Evolutionary conservation across 257 asterid species (phyloP).

Genomic region (Nicotiana otophora): DNA sequence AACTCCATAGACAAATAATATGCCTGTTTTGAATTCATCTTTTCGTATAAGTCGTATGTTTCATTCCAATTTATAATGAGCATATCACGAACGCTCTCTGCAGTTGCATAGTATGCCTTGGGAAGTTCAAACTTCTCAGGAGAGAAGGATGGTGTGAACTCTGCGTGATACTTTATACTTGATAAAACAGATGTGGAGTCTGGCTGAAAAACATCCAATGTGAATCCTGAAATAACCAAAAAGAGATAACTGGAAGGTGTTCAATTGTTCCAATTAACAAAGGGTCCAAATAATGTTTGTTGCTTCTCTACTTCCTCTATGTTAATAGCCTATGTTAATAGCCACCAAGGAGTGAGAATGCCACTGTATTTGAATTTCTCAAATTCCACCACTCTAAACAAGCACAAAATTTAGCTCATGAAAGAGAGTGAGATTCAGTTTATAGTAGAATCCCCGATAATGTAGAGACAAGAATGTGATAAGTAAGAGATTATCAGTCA

Average conservation of each 20-base stretch:
- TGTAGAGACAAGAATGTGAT: background rate
- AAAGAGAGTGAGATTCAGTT: background rate
- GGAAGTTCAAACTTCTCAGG: conserved; percentile 56
- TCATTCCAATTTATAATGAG: conserved; percentile 68
- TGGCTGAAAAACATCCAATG: conserved; percentile 20
- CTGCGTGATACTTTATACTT: conserved; percentile 64
- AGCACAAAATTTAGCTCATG: background rate
- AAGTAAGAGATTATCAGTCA: background rate
- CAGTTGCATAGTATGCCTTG: conserved; percentile 73
- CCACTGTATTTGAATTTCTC: background rate
- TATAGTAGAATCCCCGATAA: background rate
- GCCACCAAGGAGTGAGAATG: background rate
- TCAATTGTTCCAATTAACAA: background rate
- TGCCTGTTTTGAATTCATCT: conserved; percentile 68
- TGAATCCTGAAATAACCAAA: background rate
- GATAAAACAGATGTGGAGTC: conserved; percentile 61
- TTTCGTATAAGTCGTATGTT: conserved; percentile 50
- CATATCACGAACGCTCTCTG: conserved; percentile 69
- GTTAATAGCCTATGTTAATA: background rate
- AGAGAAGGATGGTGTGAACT: conserved; percentile 66
- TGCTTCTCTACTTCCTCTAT: background rate
- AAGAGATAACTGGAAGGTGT: background rate
- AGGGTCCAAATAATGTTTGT: background rate
- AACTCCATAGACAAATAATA: conserved; percentile 85
- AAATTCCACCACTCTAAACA: background rate